phyloP scores from a whole-genome alignment of 2,329 filamentous ascomycete species.

The Fusarium torulosum region DNA sequence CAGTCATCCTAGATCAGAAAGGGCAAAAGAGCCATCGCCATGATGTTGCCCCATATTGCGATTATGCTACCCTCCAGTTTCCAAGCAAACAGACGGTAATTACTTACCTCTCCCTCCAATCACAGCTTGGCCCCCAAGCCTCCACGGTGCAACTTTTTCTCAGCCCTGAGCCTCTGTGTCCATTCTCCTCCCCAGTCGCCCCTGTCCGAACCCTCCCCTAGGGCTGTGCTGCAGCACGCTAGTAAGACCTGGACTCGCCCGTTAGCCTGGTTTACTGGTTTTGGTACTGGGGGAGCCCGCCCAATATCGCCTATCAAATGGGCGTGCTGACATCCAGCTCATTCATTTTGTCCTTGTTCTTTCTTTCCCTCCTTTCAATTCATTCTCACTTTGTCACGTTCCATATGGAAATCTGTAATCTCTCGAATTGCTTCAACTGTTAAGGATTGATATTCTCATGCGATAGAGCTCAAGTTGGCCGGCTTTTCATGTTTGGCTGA shows the following conservation, averaged over 20 bases:
- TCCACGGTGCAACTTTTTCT: constrained; percentile 21
- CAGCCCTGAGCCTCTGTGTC: constrained; percentile 23
- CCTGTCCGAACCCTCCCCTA: constrained; percentile 33
- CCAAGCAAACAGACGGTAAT: neutral
- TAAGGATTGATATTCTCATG: neutral
- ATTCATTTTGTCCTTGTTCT: constrained; percentile 30
- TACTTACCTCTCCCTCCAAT: constrained; percentile 31
- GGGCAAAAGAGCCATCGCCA: constrained; percentile 3
- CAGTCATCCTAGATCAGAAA: constrained; percentile 24
- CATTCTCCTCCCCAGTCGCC: constrained; percentile 17
- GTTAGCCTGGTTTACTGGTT: constrained; percentile 27
- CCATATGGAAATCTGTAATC: neutral
- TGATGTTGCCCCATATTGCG: neutral
- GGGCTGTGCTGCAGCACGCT: constrained; percentile 43
- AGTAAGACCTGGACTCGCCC: constrained; percentile 35
- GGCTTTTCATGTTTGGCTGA: constrained; percentile 18
- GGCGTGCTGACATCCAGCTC: constrained; percentile 44
- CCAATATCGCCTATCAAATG: constrained; percentile 43
- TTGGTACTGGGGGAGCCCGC: constrained; percentile 21
- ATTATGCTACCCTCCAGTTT: constrained; percentile 3
- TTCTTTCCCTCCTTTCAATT: constrained; percentile 20
- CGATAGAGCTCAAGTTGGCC: neutral
- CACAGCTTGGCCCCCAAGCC: constrained; percentile 23
- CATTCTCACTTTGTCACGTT: constrained; percentile 1
- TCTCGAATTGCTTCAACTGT: neutral